Conservation (phyloP, 257 asterid genomes). For the Solanum rostratum region DNA sequence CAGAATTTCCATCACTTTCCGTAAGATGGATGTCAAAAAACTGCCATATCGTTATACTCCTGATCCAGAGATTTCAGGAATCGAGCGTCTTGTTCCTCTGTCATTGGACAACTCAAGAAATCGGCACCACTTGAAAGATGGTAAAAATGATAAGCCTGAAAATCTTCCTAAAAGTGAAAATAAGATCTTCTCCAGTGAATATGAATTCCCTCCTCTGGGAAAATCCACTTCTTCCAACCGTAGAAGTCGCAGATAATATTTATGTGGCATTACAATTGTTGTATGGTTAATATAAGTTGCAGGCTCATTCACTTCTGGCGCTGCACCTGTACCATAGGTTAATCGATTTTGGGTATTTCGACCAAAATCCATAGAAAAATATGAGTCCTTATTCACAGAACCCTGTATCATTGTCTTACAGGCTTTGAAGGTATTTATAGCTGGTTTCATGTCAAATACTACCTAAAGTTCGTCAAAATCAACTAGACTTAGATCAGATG, state of each 20-base stretch:
- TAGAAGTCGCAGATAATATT: neutral
- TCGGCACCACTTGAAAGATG: neutral
- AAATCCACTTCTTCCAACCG: neutral
- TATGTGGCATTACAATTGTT: neutral
- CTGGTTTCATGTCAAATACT: too few relatives aligned
- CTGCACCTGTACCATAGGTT: neutral
- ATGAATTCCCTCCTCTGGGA: constrained; percentile 11
- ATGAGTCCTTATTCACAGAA: too few relatives aligned
- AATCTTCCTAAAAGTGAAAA: neutral
- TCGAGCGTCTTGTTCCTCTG: neutral
- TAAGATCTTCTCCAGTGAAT: neutral
- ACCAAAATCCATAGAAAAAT: neutral
- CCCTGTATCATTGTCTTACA: too few relatives aligned
- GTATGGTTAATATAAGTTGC: neutral
- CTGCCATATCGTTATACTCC: neutral
- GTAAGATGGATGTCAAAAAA: constrained; percentile 16
- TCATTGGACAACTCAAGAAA: neutral
- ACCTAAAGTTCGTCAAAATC: too few relatives aligned
- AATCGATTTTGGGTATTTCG: neutral
- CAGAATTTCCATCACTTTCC: constrained; percentile 26
- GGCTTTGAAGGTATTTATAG: too few relatives aligned
- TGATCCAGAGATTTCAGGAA: constrained; percentile 5
- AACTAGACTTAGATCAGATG: too few relatives aligned
- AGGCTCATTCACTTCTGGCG: neutral
- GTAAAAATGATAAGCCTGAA: neutral